Percentiles rank a stretch among this genome's conserved stretches.
Conservation (phyloP, 345 rosid genomes). For the Populus tremula region DNA sequence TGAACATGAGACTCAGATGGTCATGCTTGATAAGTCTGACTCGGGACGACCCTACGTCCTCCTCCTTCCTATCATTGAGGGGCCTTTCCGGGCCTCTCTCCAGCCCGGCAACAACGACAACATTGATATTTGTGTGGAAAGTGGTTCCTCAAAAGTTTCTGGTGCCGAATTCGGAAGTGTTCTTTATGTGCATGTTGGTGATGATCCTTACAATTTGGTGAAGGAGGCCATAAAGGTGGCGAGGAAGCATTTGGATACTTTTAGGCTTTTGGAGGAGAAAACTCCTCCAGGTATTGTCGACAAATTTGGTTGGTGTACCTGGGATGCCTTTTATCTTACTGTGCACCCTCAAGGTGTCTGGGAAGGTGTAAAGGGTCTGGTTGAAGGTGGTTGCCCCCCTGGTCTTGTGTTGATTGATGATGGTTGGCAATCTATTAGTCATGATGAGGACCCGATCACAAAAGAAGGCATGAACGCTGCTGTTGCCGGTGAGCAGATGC, state of each 20-base stretch:
- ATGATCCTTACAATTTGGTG: slow-evolving; percentile 62
- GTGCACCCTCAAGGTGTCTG: slow-evolving; percentile 70
- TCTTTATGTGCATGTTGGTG: slow-evolving; percentile 54
- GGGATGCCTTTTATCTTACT: slow-evolving; percentile 86
- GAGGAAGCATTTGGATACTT: slow-evolving; percentile 56
- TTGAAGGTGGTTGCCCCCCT: slow-evolving; percentile 85
- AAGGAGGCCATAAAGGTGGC: slow-evolving; percentile 65
- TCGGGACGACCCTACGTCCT: slow-evolving; percentile 63
- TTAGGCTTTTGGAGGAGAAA: slow-evolving; percentile 67
- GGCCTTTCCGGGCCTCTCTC: slow-evolving; percentile 61
- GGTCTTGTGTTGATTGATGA: slow-evolving; percentile 74
- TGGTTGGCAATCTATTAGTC: slow-evolving; percentile 82
- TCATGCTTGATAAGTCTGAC: slow-evolving; percentile 53
- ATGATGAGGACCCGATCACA: slow-evolving; percentile 57
- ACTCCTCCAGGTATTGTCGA: slow-evolving; percentile 70
- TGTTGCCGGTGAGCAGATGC: slow-evolving; percentile 84
- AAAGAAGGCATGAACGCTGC: slow-evolving; percentile 58
- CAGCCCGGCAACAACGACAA: slow-evolving; percentile 55
- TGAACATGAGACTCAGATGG: slow-evolving; percentile 72
- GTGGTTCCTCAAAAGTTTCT: slow-evolving; percentile 62
- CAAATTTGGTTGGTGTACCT: slow-evolving; percentile 92
- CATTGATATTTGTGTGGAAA: slow-evolving; percentile 69
- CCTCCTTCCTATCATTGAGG: slow-evolving; percentile 64
- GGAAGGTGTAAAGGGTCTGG: slow-evolving; percentile 67
- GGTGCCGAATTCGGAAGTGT: slow-evolving; percentile 39